These are phyloP conservation scores for Linnemannia elongata DNA, from an alignment of 192 early-diverging fungal genomes.

Conservation along the genomic window DNA sequence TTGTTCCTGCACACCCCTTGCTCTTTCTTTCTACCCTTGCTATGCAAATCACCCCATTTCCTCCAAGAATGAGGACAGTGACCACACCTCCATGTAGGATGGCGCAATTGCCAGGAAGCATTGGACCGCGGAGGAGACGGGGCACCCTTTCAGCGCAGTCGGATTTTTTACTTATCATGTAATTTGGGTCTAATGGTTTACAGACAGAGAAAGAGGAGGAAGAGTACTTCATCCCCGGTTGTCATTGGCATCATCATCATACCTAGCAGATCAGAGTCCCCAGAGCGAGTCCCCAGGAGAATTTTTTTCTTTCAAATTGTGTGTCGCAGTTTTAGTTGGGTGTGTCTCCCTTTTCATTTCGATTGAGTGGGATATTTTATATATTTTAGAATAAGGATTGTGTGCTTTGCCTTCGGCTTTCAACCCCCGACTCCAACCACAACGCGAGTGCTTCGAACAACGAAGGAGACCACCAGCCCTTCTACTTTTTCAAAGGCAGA, in stretches of 20 bases:
- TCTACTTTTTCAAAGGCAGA: not conserved
- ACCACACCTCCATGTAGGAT: not conserved
- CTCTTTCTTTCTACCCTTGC: not conserved
- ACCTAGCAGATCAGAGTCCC: not conserved
- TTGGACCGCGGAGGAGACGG: not conserved
- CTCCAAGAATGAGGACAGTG: not conserved
- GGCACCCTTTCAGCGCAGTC: no score
- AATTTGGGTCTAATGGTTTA: not conserved
- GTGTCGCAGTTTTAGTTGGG: not conserved
- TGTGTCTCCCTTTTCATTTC: not conserved
- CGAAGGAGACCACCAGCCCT: not conserved
- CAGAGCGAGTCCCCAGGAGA: not conserved
- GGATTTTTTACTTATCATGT: no score
- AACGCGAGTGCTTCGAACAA: not conserved
- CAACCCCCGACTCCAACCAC: not conserved
- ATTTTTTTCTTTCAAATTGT: not conserved
- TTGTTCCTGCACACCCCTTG: not conserved
- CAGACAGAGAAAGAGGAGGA: not conserved
- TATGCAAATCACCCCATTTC: not conserved
- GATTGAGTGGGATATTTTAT: slow-evolving; percentile 28
- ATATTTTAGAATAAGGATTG: slow-evolving; percentile 47
- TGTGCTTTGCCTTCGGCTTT: slow-evolving; percentile 28
- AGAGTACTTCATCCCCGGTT: not conserved
- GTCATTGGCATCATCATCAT: not conserved
- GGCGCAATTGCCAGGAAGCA: not conserved